A percentile compares a stretch with the other conserved stretches of the same genome.
Conservation (phyloP, 1,139 yeast species). For the Blastobotrys illinoisensis region DNA sequence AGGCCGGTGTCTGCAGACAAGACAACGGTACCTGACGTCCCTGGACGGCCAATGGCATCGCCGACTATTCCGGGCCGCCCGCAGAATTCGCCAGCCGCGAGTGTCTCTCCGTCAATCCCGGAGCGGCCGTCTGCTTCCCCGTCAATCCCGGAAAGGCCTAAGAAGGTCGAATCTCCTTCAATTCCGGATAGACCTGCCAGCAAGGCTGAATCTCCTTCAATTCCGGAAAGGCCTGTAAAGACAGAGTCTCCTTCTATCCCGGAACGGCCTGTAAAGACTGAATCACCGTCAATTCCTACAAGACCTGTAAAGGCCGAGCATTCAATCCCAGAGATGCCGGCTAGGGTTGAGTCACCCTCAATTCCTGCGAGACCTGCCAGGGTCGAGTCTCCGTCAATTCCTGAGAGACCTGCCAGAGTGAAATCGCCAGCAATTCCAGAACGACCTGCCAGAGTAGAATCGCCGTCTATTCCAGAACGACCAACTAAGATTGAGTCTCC, state of each 20-base stretch:
- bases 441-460: neutral
- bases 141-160: constrained; percentile 9
- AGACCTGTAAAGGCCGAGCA: constrained; percentile 4
- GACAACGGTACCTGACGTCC: neutral
- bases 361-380: constrained; percentile 7
- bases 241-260: neutral
- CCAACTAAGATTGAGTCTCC: neutral
- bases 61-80: neutral
- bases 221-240: constrained; percentile 8
- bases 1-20: neutral
- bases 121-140: constrained; percentile 3
- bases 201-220: constrained; percentile 7
- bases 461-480: neutral
- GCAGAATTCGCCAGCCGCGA: neutral
- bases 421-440: neutral
- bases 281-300: constrained; percentile 1
- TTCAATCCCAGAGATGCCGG: constrained; percentile 5
- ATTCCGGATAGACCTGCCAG: constrained; percentile 9
- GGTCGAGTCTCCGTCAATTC: neutral
- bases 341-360: constrained; percentile 5
- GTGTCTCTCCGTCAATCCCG: constrained; percentile 4
- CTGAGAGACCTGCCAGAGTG: neutral
- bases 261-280: constrained; percentile 2
- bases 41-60: neutral
- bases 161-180: neutral